A percentile compares a stretch with the other conserved stretches of the same genome.
Evolutionary conservation across 2,329 filamentous ascomycete species (phyloP).

Genomic region (Hyphodiscus sp.): DNA sequence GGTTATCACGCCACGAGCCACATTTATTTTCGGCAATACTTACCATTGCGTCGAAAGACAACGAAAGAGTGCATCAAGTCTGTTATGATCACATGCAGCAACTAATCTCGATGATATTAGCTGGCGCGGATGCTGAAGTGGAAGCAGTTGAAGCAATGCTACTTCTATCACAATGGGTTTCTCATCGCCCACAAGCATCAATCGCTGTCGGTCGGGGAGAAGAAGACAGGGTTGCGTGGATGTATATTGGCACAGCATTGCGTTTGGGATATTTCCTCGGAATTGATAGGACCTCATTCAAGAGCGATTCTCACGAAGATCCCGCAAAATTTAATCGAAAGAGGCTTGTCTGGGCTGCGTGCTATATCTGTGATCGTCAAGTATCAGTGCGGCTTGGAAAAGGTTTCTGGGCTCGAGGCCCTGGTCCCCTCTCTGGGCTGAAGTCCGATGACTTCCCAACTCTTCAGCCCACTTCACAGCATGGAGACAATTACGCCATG

Average conservation of each 20-base stretch:
- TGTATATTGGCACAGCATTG: slow-evolving; percentile 66
- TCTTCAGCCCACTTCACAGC: slow-evolving; percentile 49
- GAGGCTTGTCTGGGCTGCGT: slow-evolving; percentile 61
- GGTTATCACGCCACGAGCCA: slow-evolving; percentile 49
- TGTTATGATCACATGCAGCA: slow-evolving; percentile 66
- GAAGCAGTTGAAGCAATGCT: slow-evolving; percentile 66
- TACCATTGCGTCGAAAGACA: slow-evolving; percentile 65
- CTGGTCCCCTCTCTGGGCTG: slow-evolving; percentile 57
- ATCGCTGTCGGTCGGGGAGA: slow-evolving; percentile 57
- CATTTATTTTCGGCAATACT: slow-evolving; percentile 65
- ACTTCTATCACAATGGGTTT: slow-evolving; percentile 63
- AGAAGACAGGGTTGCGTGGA: slow-evolving; percentile 70
- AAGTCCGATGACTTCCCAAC: slow-evolving; percentile 40
- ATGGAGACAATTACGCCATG: slow-evolving; percentile 59
- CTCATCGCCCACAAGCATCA: slow-evolving; percentile 25
- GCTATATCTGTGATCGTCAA: slow-evolving; percentile 55
- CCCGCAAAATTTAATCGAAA: slow-evolving; percentile 55
- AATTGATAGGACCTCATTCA: slow-evolving; percentile 62
- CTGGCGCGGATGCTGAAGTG: slow-evolving; percentile 59
- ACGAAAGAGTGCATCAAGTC: slow-evolving; percentile 55
- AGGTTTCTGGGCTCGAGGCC: slow-evolving; percentile 68
- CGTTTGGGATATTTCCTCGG: slow-evolving; percentile 65
- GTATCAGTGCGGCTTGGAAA: slow-evolving; percentile 67
- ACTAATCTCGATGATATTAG: slow-evolving; percentile 59
- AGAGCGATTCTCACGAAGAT: slow-evolving; percentile 52